Percentiles rank a stretch among this genome's conserved stretches.
Evolutionary conservation across 176 grass and related monocot genomes (phyloP).

Genomic region (Poa annua): DNA sequence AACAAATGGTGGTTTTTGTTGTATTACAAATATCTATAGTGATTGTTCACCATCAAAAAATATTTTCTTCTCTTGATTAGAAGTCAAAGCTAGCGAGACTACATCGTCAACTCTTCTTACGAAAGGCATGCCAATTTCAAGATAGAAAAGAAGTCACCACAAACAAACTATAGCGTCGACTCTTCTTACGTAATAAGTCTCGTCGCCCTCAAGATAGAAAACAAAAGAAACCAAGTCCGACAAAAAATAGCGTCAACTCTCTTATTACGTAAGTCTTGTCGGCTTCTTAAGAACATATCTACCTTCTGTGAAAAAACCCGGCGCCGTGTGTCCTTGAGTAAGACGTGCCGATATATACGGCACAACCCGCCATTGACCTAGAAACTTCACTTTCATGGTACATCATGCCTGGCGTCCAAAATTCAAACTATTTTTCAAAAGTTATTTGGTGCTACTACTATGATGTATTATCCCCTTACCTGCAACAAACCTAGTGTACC

Average conservation of each 20-base stretch:
- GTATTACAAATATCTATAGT: neutral
- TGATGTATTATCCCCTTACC: constrained; percentile 25
- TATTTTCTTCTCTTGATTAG: neutral
- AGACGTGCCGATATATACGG: constrained; percentile 4
- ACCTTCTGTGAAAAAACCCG: neutral
- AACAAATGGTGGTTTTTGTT: neutral
- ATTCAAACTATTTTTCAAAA: constrained; percentile 46
- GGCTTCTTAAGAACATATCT: neutral
- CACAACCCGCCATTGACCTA: constrained; percentile 38
- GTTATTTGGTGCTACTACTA: constrained; percentile 31
- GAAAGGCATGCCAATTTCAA: neutral
- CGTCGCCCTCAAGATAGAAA: neutral
- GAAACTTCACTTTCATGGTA: constrained; percentile 46
- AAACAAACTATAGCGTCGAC: neutral
- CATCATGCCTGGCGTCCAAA: constrained; percentile 36
- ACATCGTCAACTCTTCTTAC: neutral
- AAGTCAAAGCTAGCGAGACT: neutral
- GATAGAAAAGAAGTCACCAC: too few relatives aligned
- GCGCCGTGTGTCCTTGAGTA: neutral
- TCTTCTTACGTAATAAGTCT: constrained; percentile 29
- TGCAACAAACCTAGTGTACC: constrained; percentile 52
- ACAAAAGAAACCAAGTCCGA: too few relatives aligned
- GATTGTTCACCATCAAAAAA: neutral
- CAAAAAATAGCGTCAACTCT: neutral
- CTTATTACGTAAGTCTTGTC: neutral